phyloP scores from a whole-genome alignment of 2,329 filamentous ascomycete genomes.

The Microdochium paspali region DNA sequence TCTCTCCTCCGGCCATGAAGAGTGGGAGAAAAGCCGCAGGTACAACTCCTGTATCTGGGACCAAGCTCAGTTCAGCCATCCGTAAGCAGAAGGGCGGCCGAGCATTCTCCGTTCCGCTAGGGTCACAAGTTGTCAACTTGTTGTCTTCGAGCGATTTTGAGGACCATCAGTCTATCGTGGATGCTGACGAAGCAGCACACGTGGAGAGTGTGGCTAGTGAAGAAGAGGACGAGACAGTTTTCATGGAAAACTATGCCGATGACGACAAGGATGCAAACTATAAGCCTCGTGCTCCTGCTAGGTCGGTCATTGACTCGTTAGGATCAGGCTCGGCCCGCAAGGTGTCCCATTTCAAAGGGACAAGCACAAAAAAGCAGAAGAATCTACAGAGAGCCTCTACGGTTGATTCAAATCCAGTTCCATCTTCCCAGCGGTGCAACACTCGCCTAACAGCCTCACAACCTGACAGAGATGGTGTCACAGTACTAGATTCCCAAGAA shows the following conservation, averaged over 20 bases:
- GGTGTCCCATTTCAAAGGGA: no score
- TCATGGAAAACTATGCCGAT: slow-evolving; percentile 25
- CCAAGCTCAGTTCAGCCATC: neutral
- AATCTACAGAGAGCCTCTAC: no score
- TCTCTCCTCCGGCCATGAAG: slow-evolving; percentile 1
- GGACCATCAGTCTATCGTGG: neutral
- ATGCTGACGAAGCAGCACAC: neutral
- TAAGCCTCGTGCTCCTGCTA: slow-evolving; percentile 10
- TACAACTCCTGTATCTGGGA: neutral
- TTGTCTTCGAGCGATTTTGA: slow-evolving; percentile 15
- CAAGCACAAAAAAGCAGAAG: neutral
- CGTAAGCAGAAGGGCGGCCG: slow-evolving; percentile 2
- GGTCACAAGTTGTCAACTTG: slow-evolving; percentile 27
- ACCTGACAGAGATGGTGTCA: neutral
- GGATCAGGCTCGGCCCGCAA: neutral
- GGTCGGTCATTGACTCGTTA: neutral
- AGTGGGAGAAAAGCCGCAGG: neutral
- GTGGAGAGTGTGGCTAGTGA: no score
- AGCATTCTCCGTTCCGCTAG: slow-evolving; percentile 22
- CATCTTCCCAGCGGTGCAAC: no score
- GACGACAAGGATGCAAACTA: slow-evolving; percentile 28
- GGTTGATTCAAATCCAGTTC: no score
- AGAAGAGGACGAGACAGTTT: slow-evolving; percentile 18
- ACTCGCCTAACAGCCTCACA: neutral
- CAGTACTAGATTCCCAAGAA: neutral